phyloP scores from a whole-genome alignment of 805 yeast species.

The Candida tibetensis region DNA sequence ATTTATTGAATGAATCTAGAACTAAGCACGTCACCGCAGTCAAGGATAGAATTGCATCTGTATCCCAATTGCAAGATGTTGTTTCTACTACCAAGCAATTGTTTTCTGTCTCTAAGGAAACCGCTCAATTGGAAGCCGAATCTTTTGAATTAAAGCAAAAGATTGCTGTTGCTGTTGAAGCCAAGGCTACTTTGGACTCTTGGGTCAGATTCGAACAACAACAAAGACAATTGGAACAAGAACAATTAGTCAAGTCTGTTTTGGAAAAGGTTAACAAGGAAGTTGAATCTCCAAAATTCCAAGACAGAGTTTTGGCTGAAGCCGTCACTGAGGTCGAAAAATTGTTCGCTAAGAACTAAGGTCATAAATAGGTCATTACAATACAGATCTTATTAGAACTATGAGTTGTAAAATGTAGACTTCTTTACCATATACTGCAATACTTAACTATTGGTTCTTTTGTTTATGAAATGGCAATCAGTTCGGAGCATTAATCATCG shows the following conservation, averaged over 20 bases:
- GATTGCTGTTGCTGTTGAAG: conserved; percentile 83
- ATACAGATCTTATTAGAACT: background rate
- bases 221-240: conserved; percentile 94
- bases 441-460: too few relatives aligned
- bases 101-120: conserved; percentile 93
- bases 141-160: conserved; percentile 90
- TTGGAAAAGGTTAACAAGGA: conserved; percentile 86
- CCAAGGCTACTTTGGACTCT: conserved; percentile 92
- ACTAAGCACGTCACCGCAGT: conserved; percentile 89
- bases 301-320: conserved; percentile 86
- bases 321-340: conserved; percentile 90
- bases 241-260: conserved; percentile 82
- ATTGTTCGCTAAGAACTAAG: conserved; percentile 55
- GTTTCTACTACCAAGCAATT: conserved; percentile 86
- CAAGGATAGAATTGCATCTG: conserved; percentile 85
- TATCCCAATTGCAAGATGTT: conserved; percentile 86
- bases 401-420: too few relatives aligned
- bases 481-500: too few relatives aligned
- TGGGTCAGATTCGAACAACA: conserved; percentile 99
- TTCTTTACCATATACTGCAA: too few relatives aligned
- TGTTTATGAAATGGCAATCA: too few relatives aligned
- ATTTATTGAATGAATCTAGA: conserved; percentile 83
- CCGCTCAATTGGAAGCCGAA: conserved; percentile 93
- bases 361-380: background rate
- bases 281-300: conserved; percentile 84